Evolutionary conservation across 2,329 filamentous ascomycete genomes (phyloP).

Genomic region (Fusarium xyrophilum): DNA sequence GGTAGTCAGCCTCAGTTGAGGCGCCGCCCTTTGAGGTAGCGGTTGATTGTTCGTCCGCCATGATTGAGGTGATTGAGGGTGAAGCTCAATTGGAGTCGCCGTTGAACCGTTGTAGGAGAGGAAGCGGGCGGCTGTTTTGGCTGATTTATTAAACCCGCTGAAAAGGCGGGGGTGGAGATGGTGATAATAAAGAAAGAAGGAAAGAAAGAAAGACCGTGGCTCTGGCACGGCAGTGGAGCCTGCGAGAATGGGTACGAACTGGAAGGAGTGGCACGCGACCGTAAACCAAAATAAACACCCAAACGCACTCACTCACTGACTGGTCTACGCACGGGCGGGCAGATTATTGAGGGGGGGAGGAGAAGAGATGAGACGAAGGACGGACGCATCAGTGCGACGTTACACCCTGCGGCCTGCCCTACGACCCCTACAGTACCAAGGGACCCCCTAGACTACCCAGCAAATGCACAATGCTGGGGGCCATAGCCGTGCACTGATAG

Average conservation of each 20-base stretch:
- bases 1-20: constrained; percentile 19
- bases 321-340: not conserved
- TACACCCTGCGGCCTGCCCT: not conserved
- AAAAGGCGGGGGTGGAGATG: constrained; percentile 8
- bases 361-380: constrained; percentile 9
- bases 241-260: not conserved
- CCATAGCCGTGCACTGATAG: not conserved
- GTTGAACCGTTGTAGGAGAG: not conserved
- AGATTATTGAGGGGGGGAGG: not conserved
- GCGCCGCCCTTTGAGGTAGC: constrained; percentile 6
- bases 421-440: not conserved
- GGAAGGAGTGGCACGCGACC: constrained; percentile 12
- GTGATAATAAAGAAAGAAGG: not conserved
- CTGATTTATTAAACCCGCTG: constrained; percentile 24
- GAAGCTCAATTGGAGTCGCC: not conserved
- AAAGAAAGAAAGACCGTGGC: not conserved
- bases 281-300: constrained; percentile 17
- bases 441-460: not conserved
- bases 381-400: constrained; percentile 19
- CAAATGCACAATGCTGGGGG: not conserved
- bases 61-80: not conserved
- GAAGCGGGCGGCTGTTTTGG: constrained; percentile 1
- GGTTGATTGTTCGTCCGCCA: constrained; percentile 19
- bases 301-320: not conserved
- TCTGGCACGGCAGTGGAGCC: not conserved